Percentiles rank a stretch among this genome's conserved stretches.
Conservation (phyloP, 78 protist species). For the slime mould (Dictyostelium discoideum) region DNA sequence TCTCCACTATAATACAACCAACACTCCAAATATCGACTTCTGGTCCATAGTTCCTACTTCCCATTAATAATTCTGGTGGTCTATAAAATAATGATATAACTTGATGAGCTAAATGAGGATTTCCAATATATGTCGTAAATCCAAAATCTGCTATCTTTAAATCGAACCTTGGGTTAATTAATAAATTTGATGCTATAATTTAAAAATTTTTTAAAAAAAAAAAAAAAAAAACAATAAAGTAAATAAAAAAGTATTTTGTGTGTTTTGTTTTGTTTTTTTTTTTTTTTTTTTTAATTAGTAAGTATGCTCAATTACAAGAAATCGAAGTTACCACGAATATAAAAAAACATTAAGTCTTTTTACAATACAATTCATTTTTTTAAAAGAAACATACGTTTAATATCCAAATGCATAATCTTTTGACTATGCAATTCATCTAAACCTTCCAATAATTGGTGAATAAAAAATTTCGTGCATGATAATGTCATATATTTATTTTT, state of each 20-base stretch:
- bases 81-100: constrained; percentile 84
- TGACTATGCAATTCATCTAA: constrained; percentile 28
- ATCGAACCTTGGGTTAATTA: constrained; percentile 67
- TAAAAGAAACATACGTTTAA: constrained; percentile 42
- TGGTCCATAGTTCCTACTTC: constrained; percentile 83
- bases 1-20: constrained; percentile 89
- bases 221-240: too few relatives aligned
- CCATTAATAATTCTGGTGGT: constrained; percentile 93
- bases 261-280: too few relatives aligned
- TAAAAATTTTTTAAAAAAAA: too few relatives aligned
- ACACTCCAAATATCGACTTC: constrained; percentile 89
- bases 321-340: background rate
- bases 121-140: constrained; percentile 78
- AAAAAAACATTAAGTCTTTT: too few relatives aligned
- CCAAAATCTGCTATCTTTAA: constrained; percentile 92
- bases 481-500: constrained; percentile 26
- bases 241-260: too few relatives aligned
- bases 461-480: constrained; percentile 37
- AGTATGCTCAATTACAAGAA: background rate
- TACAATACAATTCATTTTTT: background rate
- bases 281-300: too few relatives aligned
- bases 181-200: constrained; percentile 84
- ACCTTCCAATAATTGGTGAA: constrained; percentile 37
- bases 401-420: constrained; percentile 60
- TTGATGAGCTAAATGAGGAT: constrained; percentile 40